Evolutionary conservation across 331 rosid genomes (phyloP).

Genomic region (Quercus phellos): DNA sequence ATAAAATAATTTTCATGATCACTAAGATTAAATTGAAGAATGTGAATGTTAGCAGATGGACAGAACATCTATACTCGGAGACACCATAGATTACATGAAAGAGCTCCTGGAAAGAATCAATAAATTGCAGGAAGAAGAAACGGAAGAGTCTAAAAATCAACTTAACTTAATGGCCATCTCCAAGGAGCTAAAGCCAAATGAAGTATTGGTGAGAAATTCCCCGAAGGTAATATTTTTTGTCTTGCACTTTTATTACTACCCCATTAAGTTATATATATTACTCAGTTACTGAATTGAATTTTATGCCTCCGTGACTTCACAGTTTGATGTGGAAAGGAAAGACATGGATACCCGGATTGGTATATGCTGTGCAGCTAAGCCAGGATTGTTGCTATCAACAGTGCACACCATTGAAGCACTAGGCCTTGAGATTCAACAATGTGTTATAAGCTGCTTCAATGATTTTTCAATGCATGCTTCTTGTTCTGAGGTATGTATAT

Average conservation of each 20-base stretch:
- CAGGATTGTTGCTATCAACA: constrained; percentile 78
- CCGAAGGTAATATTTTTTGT: constrained; percentile 60
- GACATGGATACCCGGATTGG: constrained; percentile 67
- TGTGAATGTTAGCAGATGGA: constrained; percentile 61
- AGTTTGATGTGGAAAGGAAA: constrained; percentile 89
- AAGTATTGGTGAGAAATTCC: constrained; percentile 67
- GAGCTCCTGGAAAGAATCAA: constrained; percentile 86
- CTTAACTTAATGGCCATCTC: constrained; percentile 45
- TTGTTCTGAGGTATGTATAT: constrained; percentile 70
- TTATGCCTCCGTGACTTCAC: constrained; percentile 13
- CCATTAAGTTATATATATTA: not conserved
- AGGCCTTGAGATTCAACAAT: constrained; percentile 91
- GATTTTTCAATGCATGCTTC: constrained; percentile 93
- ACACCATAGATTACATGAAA: constrained; percentile 91
- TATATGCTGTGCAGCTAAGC: constrained; percentile 76
- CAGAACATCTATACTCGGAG: constrained; percentile 98
- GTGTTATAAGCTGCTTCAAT: constrained; percentile 87
- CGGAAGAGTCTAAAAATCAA: constrained; percentile 45
- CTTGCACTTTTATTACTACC: not conserved
- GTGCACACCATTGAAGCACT: constrained; percentile 81
- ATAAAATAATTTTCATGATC: not conserved
- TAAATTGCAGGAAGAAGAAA: constrained; percentile 68
- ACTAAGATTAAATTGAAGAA: constrained; percentile 18
- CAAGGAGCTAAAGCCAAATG: constrained; percentile 68
- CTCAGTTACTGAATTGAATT: not conserved